Evolutionary conservation across 768 basidiomycete species (phyloP), one percentile per base, ranked within the genome.

Genomic region (Serendipita vermifera): DNA sequence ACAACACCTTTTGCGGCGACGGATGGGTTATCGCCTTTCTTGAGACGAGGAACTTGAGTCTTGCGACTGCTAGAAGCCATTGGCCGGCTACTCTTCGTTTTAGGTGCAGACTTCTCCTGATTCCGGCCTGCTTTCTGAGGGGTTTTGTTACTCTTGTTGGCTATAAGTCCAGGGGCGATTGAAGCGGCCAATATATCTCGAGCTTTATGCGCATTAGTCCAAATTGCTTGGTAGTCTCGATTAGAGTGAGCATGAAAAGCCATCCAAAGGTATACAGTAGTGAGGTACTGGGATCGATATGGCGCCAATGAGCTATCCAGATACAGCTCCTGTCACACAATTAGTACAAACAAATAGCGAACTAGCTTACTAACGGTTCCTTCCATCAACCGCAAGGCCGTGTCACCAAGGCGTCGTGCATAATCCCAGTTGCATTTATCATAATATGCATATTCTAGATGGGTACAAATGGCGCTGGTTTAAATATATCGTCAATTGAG

Each of bases 221-320:
- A n/a, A n/a, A n/a, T n/a, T n/a, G n/a, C n/a, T n/a, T n/a, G n/a
- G n/a, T n/a, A n/a, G n/a, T n/a, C n/a, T n/a, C n/a, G n/a, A n/a
- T n/a, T n/a, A n/a, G n/a, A n/a, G 32, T 54, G 26, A 5, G 51
- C 26, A 32, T 33, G 51, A 5, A 54, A 22, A 11, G 17, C 51
- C 3, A 33, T 33, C 27, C 26, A 31, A 17, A 54, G 9, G n/a
- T 54, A 26, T 4, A 33, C 51, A 6, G 51, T 57, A 5, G 38
- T 29, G 4, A 46, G 11, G n/a, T 39, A 41, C 39, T 56, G 55
- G 5, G 39, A 22, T 15, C 29, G 5, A 20, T 35, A 35, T 20
- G 46, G 72, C 72, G 1, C 83, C 85, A 4, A 70, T 57, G 36
- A 82, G 64, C 29, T 68, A 20, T 60, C 57, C 17, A 58, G 38